Evolutionary conservation across 106 monocot species (phyloP), one percentile per base, ranked within the genome.

Genomic region (Cymbidium sinense): DNA sequence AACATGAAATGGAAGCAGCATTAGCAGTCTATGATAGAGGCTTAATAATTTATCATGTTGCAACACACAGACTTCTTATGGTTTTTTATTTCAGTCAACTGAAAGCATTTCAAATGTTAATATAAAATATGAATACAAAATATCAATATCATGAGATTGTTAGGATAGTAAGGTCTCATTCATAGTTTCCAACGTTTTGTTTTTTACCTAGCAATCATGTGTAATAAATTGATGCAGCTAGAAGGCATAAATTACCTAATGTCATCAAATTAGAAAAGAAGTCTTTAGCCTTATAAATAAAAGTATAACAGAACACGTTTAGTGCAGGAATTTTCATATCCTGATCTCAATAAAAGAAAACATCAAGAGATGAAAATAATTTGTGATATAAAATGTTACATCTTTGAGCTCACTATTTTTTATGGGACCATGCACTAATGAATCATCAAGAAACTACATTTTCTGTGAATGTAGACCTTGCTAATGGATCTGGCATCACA

Each of bases 391-490:
- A 3, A 52, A 52, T 0, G 52, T 52, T 52, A 12, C 52, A 10
- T 52, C 31, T 76, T 54, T 51, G n/a, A n/a, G n/a, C 13, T 34
- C 76, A 17, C 51, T 34, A 33, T 76, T 51, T 43, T 33, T 54
- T 33, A 18, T 27, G 43, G 75, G 30, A 36, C 41, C 15, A 29
- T 36, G 12, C 52, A 13, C 11, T 58, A 58, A 58, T 58, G 58
- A 58, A 58, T 58, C 58, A 58, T 58, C 23, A 58, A n/a, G n/a
- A n/a, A n/a, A 58, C 58, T 58, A 58, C 58, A 58, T 7, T 58
- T 58, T 58, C 58, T 58, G 20, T 58, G 58, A 8, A 4, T 23
- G 58, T 58, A 58, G n/a, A 8, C 23, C 20, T 23, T 23, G 8
- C 1, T 23, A 58, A 58, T 58, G 58, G 58, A 58, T 5, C n/a